Evolutionary conservation across 2,329 filamentous ascomycete species (phyloP).

Genomic region (Penicillium sp.): DNA sequence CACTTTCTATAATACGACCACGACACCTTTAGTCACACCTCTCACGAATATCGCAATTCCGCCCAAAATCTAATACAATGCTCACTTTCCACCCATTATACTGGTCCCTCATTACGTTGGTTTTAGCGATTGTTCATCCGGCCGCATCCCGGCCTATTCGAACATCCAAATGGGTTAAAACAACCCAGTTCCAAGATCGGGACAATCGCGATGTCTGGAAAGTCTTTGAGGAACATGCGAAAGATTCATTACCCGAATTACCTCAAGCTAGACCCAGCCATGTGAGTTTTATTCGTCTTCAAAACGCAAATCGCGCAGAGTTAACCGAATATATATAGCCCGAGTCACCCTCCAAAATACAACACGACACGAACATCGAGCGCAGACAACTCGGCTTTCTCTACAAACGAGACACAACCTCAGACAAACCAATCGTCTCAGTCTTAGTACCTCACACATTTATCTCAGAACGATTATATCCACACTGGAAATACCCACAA

Average conservation of each 20-base stretch:
- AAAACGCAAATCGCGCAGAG: not conserved
- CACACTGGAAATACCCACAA: not conserved
- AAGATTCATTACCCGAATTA: not conserved
- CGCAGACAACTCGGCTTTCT: not conserved
- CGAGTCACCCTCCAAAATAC: not conserved
- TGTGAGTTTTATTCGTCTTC: constrained; percentile 3
- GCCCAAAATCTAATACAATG: constrained; percentile 2
- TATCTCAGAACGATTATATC: not conserved
- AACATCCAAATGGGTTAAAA: constrained; percentile 11
- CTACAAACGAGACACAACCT: constrained; percentile 3
- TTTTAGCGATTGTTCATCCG: constrained; percentile 9
- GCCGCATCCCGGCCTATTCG: constrained; percentile 15
- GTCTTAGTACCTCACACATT: constrained; percentile 12
- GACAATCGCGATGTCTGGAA: constrained; percentile 4
- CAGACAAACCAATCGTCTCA: constrained; percentile 9
- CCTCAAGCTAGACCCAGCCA: not conserved
- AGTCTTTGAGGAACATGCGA: constrained; percentile 4
- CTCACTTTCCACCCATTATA: not conserved
- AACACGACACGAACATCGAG: not conserved
- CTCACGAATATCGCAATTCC: too few relatives aligned
- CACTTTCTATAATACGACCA: not conserved
- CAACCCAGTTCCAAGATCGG: not conserved
- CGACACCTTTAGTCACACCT: not conserved
- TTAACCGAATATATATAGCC: not conserved
- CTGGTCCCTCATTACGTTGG: constrained; percentile 5